Conservation (phyloP, 371 early-diverging fungal species). For the Batkoa obscura region DNA sequence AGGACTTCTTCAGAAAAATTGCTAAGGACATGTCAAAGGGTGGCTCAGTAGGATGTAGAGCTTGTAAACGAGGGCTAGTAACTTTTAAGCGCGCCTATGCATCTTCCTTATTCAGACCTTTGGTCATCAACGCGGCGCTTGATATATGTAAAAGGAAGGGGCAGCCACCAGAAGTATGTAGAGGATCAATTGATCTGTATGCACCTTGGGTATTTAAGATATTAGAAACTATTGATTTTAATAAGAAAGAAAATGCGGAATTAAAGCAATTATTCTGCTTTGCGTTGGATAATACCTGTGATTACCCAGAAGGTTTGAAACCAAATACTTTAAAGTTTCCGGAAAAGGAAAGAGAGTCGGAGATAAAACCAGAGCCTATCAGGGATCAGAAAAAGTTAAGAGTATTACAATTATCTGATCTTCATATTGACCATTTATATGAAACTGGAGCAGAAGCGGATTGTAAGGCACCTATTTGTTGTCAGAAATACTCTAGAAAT, state of each 20-base stretch:
- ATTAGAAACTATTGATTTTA: conserved; percentile 7
- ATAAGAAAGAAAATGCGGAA: conserved; percentile 6
- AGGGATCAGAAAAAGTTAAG: neutral
- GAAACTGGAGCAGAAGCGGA: conserved; percentile 9
- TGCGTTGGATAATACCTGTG: conserved; percentile 1
- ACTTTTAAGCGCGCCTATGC: neutral
- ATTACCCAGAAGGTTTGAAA: conserved; percentile 1
- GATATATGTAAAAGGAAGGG: conserved; percentile 2
- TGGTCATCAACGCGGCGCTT: neutral
- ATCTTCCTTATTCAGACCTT: neutral
- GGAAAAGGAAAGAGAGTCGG: neutral
- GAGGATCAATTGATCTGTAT: conserved; percentile 8
- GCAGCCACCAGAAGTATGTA: conserved; percentile 2
- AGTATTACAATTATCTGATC: conserved; percentile 9
- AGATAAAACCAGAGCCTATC: neutral
- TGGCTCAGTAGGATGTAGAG: neutral
- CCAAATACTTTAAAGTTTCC: neutral
- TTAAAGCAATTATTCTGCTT: conserved; percentile 5
- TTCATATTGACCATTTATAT: conserved; percentile 10
- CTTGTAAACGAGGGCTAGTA: neutral
- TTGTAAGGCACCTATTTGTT: conserved; percentile 11
- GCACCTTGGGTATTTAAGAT: conserved; percentile 11
- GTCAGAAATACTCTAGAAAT: conserved; percentile 4
- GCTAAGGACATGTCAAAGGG: too few species aligned
- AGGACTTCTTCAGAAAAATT: too few species aligned